A percentile compares a stretch with the other conserved stretches of the same genome.
These are phyloP conservation scores for Ustilago curta DNA, from an alignment of 1,284 basidiomycete genomes.

Conservation along the genomic window DNA sequence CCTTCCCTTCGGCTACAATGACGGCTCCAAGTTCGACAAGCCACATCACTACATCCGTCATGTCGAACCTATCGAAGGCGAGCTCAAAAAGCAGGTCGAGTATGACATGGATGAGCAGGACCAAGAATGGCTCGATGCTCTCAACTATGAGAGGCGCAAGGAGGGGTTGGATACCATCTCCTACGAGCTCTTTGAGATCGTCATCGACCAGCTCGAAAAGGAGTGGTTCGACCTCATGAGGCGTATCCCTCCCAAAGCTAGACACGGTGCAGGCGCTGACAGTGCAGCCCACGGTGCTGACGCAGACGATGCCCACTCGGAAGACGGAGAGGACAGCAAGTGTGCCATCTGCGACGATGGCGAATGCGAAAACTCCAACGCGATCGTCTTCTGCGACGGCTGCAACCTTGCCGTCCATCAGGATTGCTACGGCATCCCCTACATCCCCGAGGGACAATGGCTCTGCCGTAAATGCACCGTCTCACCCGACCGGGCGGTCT, in stretches of 20 bases:
- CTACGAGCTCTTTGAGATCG: conserved; percentile 91
- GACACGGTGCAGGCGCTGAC: conserved; percentile 28
- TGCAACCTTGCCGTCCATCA: conserved; percentile 99
- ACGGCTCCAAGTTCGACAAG: conserved; percentile 79
- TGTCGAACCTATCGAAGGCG: conserved; percentile 92
- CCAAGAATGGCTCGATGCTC: conserved; percentile 90
- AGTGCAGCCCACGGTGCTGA: conserved; percentile 24
- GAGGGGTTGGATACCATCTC: conserved; percentile 75
- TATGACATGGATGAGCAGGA: conserved; percentile 99
- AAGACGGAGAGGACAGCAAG: conserved; percentile 73
- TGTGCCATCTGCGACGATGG: conserved; percentile 98
- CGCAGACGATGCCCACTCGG: conserved; percentile 49
- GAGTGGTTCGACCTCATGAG: conserved; percentile 90
- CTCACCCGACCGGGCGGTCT: conserved; percentile 93
- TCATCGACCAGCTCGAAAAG: conserved; percentile 97
- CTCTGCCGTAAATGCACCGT: conserved; percentile 98
- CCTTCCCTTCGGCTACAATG: conserved; percentile 73
- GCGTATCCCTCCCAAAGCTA: conserved; percentile 50
- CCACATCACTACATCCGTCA: conserved; percentile 90
- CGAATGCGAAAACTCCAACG: conserved; percentile 98
- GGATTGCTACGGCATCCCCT: conserved; percentile 99
- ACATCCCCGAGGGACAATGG: conserved; percentile 99
- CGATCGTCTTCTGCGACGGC: conserved; percentile 99
- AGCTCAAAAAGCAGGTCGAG: conserved; percentile 91
- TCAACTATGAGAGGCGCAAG: conserved; percentile 85